phyloP scores from a whole-genome alignment of 2,329 filamentous ascomycete species.

The Fusarium nanum region DNA sequence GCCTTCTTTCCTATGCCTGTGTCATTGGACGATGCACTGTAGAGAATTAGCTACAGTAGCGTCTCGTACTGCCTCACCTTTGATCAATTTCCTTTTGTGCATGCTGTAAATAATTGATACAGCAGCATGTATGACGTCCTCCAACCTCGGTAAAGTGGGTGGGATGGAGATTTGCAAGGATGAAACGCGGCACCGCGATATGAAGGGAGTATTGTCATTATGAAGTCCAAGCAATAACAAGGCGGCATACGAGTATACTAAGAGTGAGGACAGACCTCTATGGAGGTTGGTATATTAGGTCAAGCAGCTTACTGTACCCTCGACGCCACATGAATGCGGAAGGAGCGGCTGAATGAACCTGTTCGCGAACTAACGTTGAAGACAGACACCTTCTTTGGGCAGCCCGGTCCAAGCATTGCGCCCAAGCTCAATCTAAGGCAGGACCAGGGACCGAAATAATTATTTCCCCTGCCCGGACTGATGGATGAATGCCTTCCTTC shows the following conservation, averaged over 20 bases:
- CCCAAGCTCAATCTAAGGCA: conserved; percentile 6
- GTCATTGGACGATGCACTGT: neutral
- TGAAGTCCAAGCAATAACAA: conserved; percentile 1
- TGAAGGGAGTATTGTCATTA: conserved; percentile 7
- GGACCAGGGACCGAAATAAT: conserved; percentile 8
- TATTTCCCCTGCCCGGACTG: neutral
- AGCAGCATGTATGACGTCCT: conserved; percentile 5
- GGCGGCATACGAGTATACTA: neutral
- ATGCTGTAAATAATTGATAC: neutral
- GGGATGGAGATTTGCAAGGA: conserved; percentile 27
- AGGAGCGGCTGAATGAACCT: conserved; percentile 28
- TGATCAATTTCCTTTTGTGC: neutral
- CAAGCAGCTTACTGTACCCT: neutral
- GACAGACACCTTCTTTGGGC: conserved; percentile 6
- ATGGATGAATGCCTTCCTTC: neutral
- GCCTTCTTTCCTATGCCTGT: neutral
- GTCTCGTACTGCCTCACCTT: neutral
- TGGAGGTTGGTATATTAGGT: neutral
- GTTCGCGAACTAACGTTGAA: conserved; percentile 18
- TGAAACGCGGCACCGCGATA: conserved; percentile 21
- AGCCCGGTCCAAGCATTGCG: neutral
- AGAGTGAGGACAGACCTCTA: neutral
- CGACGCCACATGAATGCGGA: conserved; percentile 23
- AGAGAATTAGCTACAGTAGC: neutral
- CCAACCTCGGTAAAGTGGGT: conserved; percentile 24